A percentile compares a stretch with the other conserved stretches of the same genome.
phyloP scores from a whole-genome alignment of 1,139 yeast species.

The Sugiyamaella japonica region DNA sequence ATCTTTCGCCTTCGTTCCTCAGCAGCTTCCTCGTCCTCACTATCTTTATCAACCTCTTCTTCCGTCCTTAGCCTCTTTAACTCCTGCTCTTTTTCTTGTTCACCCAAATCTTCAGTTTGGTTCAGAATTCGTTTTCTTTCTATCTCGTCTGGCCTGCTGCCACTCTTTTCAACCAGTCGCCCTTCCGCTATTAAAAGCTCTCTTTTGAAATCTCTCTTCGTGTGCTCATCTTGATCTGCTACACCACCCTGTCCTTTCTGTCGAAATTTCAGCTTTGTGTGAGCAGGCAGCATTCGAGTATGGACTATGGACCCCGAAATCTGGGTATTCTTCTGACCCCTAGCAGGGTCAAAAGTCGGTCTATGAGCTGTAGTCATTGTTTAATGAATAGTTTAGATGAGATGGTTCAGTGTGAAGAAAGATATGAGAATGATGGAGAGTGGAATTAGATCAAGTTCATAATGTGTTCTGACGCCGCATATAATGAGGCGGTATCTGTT shows the following conservation, averaged over 20 bases:
- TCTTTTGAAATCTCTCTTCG: slow-evolving; percentile 22
- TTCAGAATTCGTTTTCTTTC: slow-evolving; percentile 7
- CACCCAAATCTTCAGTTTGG: slow-evolving; percentile 15
- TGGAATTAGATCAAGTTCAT: too few species aligned
- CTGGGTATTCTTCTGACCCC: slow-evolving; percentile 55
- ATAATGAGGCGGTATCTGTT: too few species aligned
- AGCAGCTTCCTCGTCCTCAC: slow-evolving; percentile 28
- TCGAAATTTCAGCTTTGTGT: slow-evolving; percentile 63
- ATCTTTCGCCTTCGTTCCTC: slow-evolving; percentile 32
- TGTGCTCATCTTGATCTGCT: slow-evolving; percentile 25
- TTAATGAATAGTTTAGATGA: too few species aligned
- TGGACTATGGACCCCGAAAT: slow-evolving; percentile 55
- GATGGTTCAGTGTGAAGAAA: too few species aligned
- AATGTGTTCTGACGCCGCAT: too few species aligned
- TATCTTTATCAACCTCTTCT: slow-evolving; percentile 17
- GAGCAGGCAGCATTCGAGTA: slow-evolving; percentile 70
- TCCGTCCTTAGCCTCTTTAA: not conserved
- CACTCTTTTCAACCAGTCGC: slow-evolving; percentile 13
- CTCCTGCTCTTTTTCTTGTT: not conserved
- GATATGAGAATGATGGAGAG: too few species aligned
- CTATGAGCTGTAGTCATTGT: slow-evolving; percentile 85
- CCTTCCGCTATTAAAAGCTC: slow-evolving; percentile 37
- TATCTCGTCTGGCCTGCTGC: slow-evolving; percentile 1
- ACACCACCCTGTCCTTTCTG: slow-evolving; percentile 42
- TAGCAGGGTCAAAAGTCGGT: slow-evolving; percentile 85